Conservation (phyloP, 345 rosid species). For the Bruguiera sexangula region DNA sequence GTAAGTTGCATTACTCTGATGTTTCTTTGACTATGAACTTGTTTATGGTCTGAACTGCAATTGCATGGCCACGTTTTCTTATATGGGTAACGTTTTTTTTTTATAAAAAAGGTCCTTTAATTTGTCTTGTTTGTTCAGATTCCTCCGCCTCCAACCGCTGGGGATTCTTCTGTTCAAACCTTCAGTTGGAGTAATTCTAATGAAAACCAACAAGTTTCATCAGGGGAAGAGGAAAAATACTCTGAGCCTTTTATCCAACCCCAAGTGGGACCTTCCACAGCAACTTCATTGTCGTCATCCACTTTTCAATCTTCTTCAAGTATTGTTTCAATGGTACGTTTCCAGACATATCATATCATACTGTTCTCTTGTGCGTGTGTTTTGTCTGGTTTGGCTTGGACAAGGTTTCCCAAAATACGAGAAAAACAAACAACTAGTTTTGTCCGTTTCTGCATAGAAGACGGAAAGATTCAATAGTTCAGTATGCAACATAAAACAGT, state of each 20-base stretch:
- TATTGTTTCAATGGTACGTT: slow-evolving; percentile 13
- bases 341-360: neutral
- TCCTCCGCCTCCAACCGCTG: slow-evolving; percentile 23
- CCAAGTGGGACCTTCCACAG: neutral
- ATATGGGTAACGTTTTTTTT: no score
- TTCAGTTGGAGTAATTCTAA: slow-evolving; percentile 18
- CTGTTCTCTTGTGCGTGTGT: neutral
- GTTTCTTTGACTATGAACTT: neutral
- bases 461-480: no score
- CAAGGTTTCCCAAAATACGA: neutral
- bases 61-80: neutral
- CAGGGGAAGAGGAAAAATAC: slow-evolving; percentile 9
- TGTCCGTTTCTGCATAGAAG: no score
- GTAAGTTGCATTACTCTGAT: slow-evolving; percentile 2
- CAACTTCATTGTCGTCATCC: slow-evolving; percentile 9
- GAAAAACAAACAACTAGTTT: no score
- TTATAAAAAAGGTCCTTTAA: neutral
- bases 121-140: slow-evolving; percentile 11
- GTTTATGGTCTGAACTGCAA: neutral
- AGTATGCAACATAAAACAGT: no score
- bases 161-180: slow-evolving; percentile 18
- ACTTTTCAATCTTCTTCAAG: slow-evolving; percentile 17
- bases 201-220: slow-evolving; percentile 4
- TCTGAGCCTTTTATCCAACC: slow-evolving; percentile 22
- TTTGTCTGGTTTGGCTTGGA: neutral